Percentiles rank a stretch among this genome's conserved stretches.
Conservation (phyloP, 257 asterid species). For the Voacanga thouarsii region DNA sequence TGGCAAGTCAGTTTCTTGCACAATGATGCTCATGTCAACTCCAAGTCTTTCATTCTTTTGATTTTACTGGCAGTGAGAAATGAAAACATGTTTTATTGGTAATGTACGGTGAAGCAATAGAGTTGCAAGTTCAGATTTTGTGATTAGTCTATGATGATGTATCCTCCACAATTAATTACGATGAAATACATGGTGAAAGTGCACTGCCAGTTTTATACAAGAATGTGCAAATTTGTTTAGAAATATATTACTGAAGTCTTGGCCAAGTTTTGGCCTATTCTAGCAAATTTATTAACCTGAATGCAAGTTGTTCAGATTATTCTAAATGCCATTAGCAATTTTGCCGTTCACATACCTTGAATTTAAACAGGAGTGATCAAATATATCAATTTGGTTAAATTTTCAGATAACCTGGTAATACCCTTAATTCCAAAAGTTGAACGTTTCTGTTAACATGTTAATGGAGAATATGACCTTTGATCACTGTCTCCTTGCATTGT, state of each 20-base stretch:
- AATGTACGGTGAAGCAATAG: not conserved
- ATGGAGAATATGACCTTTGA: not conserved
- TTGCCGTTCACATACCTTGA: not conserved
- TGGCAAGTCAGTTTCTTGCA: constrained; percentile 24
- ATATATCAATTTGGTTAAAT: not conserved
- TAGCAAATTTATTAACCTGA: too few relatives aligned
- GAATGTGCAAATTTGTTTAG: not conserved
- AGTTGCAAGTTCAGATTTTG: not conserved
- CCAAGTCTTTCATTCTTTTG: not conserved
- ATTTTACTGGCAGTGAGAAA: not conserved
- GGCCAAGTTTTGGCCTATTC: not conserved
- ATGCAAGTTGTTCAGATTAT: not conserved
- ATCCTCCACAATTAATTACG: not conserved
- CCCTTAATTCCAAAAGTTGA: not conserved
- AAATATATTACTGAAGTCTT: not conserved
- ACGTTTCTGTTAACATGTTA: not conserved
- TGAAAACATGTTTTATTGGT: not conserved
- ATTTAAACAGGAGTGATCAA: not conserved
- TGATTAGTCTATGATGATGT: not conserved
- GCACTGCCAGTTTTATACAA: not conserved
- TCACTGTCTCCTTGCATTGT: not conserved
- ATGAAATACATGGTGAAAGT: not conserved
- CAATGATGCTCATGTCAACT: not conserved
- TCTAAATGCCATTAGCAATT: not conserved
- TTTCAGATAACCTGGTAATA: not conserved